Evolutionary conservation across 2,329 filamentous ascomycete species (phyloP), one percentile per base, ranked within the genome.

Genomic region (Passalora sequoiae): DNA sequence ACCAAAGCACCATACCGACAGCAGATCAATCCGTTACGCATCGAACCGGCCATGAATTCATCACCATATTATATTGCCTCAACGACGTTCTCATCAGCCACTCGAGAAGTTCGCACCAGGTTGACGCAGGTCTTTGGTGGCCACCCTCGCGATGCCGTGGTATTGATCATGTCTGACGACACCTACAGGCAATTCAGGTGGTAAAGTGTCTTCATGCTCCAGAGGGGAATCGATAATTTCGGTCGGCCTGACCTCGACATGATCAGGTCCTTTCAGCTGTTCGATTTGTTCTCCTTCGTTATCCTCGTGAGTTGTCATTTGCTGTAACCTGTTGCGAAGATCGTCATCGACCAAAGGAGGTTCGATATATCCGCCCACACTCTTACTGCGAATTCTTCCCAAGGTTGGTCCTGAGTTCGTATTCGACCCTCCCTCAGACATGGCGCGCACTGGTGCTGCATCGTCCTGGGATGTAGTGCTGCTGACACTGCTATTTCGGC

Each of bases 81-180:
- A n/a, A n/a, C n/a, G n/a, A n/a, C n/a, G n/a, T n/a, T n/a, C n/a
- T n/a, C n/a, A n/a, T 22, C 7, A 40, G 16, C 21, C 27, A 28
- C 20, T 35, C 16, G 17, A 13, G 17, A 44, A 40, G 13, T 44
- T 33, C 28, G 22, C 42, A n/a, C 42, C 50, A 15, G 44, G 44
- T 44, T 61, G 56, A 40, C 62, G 54, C 39, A 68, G 60, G 43
- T 70, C 64, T 44, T 62, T 66, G 4, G 68, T 70, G 24, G 62
- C 62, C 21, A 38, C 45, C 46, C 59, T 54, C 39, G 46, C 57
- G 39, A 60, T 56, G 4, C 59, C 59, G 42, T 53, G 55, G 49
- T 64, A 71, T 59, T 69, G 67, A 49, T 72, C 69, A 50, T 72
- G 69, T 43, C 69, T 52, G 47, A 65, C 64, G 28, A 64, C 55